phyloP scores from a whole-genome alignment of 2,329 filamentous ascomycete species.

The Colletotrichum eleusines region DNA sequence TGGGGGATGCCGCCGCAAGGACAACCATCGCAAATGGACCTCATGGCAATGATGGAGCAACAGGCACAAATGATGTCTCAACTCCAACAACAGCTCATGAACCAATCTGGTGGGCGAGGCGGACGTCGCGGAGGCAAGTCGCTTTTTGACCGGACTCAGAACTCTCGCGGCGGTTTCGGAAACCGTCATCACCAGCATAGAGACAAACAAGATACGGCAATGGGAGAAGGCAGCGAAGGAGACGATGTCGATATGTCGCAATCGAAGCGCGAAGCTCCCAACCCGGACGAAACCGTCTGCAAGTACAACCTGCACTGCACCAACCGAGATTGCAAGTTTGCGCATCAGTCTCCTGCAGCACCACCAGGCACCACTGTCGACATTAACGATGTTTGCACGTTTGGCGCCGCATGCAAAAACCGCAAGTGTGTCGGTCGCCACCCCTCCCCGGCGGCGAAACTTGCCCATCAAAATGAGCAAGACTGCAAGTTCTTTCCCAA shows the following conservation, averaged over 20 bases:
- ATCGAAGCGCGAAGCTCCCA: constrained; percentile 65
- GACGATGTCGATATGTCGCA: constrained; percentile 75
- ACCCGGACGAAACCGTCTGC: constrained; percentile 79
- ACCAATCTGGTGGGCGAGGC: constrained; percentile 59
- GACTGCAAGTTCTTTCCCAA: constrained; percentile 94
- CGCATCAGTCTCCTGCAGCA: constrained; percentile 93
- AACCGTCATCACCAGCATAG: constrained; percentile 60
- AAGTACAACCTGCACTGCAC: constrained; percentile 91
- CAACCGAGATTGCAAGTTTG: constrained; percentile 90
- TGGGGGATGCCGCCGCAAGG: constrained; percentile 58
- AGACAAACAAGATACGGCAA: constrained; percentile 50
- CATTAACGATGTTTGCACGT: constrained; percentile 82
- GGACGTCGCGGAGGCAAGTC: constrained; percentile 65
- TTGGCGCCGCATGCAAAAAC: constrained; percentile 94
- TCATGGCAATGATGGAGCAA: constrained; percentile 85
- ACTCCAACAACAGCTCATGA: constrained; percentile 73
- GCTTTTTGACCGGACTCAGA: constrained; percentile 81
- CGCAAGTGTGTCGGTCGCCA: constrained; percentile 92
- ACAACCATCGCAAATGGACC: constrained; percentile 65
- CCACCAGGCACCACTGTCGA: constrained; percentile 83
- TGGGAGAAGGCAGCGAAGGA: constrained; percentile 52
- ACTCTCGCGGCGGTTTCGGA: constrained; percentile 64
- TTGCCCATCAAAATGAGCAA: constrained; percentile 83
- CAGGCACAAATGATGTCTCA: constrained; percentile 89
- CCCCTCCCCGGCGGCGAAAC: constrained; percentile 86